A percentile compares a stretch with the other conserved stretches of the same genome.
Evolutionary conservation across 1,284 basidiomycete genomes (phyloP).

Genomic region (Sanghuangporus sanghuang): DNA sequence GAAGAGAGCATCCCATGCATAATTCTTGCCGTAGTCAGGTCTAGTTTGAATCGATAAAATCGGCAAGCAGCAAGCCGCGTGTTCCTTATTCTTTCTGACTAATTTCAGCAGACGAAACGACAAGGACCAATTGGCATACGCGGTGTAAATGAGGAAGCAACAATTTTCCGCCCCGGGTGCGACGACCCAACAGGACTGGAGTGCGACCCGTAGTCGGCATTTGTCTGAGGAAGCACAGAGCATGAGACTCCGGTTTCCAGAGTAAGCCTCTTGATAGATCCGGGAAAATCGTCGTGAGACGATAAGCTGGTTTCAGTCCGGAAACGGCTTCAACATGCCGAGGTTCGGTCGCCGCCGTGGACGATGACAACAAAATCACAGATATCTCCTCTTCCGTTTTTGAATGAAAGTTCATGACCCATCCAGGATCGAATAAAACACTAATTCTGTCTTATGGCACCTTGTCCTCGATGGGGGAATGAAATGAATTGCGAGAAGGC

Average conservation of each 20-base stretch:
- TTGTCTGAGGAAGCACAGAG: background rate
- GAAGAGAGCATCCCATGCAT: background rate
- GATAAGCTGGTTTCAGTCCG: background rate
- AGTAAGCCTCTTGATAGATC: background rate
- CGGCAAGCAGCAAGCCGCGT: background rate
- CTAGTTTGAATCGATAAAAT: background rate
- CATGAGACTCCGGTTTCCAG: background rate
- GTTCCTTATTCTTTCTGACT: background rate
- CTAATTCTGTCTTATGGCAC: background rate
- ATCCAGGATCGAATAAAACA: background rate
- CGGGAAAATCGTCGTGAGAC: background rate
- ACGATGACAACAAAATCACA: background rate
- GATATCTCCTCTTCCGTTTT: background rate
- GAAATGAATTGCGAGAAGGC: background rate
- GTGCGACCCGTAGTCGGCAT: background rate
- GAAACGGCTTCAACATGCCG: background rate
- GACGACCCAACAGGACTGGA: background rate
- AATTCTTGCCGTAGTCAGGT: background rate
- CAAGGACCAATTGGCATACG: background rate
- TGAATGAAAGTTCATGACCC: background rate
- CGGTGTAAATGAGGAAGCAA: background rate
- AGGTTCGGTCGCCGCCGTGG: background rate
- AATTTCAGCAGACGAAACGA: background rate
- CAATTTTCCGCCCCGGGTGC: background rate
- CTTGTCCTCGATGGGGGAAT: background rate